phyloP scores from a whole-genome alignment of 2,329 filamentous ascomycete genomes.

The Lomentospora prolificans region DNA sequence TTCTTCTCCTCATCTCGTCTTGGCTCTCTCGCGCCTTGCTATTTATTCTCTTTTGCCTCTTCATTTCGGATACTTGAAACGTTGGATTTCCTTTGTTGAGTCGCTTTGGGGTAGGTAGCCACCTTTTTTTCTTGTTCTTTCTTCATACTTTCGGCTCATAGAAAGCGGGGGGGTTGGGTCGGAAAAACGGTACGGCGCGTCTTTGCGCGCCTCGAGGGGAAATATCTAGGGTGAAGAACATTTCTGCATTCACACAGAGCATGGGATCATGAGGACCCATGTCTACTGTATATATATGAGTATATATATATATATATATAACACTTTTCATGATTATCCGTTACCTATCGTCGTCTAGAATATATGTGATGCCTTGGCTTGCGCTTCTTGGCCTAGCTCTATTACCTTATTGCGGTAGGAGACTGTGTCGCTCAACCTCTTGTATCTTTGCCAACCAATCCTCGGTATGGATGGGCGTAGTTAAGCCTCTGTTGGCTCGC shows the following conservation, averaged over 20 bases:
- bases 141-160: constrained; percentile 8
- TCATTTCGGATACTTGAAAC: too few relatives aligned
- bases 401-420: too few relatives aligned
- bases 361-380: background rate
- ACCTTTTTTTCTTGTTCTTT: constrained; percentile 4
- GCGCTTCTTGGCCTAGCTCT: too few relatives aligned
- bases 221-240: background rate
- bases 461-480: too few relatives aligned
- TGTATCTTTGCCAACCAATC: too few relatives aligned
- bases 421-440: too few relatives aligned
- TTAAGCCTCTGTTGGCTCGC: too few relatives aligned
- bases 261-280: background rate
- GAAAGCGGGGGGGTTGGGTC: constrained; percentile 1
- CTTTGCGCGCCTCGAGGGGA: background rate
- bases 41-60: constrained; percentile 8
- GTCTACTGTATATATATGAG: constrained; percentile 1
- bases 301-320: background rate
- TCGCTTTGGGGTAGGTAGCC: background rate
- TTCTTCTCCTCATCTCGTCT: constrained; percentile 6
- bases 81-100: background rate
- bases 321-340: background rate
- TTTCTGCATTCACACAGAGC: background rate
- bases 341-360: background rate
- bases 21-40: constrained; percentile 16
- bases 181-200: background rate